phyloP scores from a whole-genome alignment of 1,284 basidiomycete genomes.

The Irpex sp. region DNA sequence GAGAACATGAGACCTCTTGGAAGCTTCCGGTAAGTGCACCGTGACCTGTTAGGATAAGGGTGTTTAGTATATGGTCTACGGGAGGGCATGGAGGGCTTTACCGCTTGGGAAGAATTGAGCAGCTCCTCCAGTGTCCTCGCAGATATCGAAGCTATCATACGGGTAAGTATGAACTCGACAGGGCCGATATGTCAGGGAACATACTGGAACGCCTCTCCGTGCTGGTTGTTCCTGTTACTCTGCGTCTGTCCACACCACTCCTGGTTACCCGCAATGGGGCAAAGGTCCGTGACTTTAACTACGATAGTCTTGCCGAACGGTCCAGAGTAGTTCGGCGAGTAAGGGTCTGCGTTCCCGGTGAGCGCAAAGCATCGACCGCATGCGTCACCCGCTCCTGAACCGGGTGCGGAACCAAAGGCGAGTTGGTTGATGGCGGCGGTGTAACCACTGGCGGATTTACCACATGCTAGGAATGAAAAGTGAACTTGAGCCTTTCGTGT shows the following conservation, averaged over 20 bases:
- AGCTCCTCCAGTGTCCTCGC: slow-evolving; percentile 52
- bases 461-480: slow-evolving; percentile 40
- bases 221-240: slow-evolving; percentile 39
- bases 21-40: slow-evolving; percentile 50
- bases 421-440: slow-evolving; percentile 57
- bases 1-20: slow-evolving; percentile 50
- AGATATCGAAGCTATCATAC: slow-evolving; percentile 46
- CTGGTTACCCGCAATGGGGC: slow-evolving; percentile 45
- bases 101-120: slow-evolving; percentile 52
- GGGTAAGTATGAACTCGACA: no score
- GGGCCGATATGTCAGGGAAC: background rate
- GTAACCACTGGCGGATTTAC: slow-evolving; percentile 43
- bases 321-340: slow-evolving; percentile 44
- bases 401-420: slow-evolving; percentile 47
- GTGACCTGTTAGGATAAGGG: slow-evolving; percentile 26
- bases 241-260: slow-evolving; percentile 52
- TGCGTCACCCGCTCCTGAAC: slow-evolving; percentile 51
- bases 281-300: slow-evolving; percentile 48
- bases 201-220: slow-evolving; percentile 40
- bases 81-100: background rate
- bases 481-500: background rate
- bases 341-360: slow-evolving; percentile 49
- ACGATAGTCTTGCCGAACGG: slow-evolving; percentile 49
- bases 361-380: slow-evolving; percentile 32
- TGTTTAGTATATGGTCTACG: background rate